These are phyloP conservation scores for Akanthomyces dipterigenus DNA, from an alignment of 2,329 filamentous ascomycete genomes.

Conservation along the genomic window DNA sequence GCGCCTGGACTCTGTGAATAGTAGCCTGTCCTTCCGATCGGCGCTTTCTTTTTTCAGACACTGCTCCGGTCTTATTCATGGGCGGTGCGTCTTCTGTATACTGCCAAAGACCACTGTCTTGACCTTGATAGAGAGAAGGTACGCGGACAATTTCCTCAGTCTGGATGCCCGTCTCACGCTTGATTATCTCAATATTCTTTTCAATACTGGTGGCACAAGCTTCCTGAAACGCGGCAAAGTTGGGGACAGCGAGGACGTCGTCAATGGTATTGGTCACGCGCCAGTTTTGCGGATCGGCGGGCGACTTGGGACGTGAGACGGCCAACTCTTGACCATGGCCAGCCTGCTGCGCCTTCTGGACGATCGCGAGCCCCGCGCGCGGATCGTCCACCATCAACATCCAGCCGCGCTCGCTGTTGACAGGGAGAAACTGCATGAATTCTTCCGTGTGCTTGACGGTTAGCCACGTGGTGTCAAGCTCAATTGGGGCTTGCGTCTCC, in stretches of 20 bases:
- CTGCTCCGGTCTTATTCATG: no score
- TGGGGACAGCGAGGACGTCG: slow-evolving; percentile 8
- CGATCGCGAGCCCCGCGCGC: slow-evolving; percentile 13
- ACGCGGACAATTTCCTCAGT: not conserved
- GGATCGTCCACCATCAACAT: slow-evolving; percentile 19
- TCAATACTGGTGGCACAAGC: not conserved
- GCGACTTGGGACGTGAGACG: slow-evolving; percentile 13
- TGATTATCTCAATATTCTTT: not conserved
- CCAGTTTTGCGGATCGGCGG: not conserved
- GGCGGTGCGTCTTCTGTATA: not conserved
- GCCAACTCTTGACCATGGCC: slow-evolving; percentile 17
- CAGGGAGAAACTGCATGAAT: slow-evolving; percentile 23
- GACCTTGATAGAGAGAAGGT: not conserved
- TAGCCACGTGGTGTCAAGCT: slow-evolving; percentile 24
- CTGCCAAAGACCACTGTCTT: not conserved
- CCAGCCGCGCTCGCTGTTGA: slow-evolving; percentile 19
- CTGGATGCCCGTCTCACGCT: not conserved
- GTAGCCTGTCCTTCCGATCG: no score
- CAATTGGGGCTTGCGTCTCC: slow-evolving; percentile 27
- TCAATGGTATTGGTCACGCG: slow-evolving; percentile 14
- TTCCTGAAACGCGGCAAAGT: not conserved
- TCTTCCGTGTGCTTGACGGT: slow-evolving; percentile 23
- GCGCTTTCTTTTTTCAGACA: no score
- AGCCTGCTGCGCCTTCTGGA: slow-evolving; percentile 13
- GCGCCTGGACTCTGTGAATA: no score